Base-by-base conservation (phyloP, 2,329 filamentous ascomycete genomes). In the Chaetothyriales sp. region DNA sequence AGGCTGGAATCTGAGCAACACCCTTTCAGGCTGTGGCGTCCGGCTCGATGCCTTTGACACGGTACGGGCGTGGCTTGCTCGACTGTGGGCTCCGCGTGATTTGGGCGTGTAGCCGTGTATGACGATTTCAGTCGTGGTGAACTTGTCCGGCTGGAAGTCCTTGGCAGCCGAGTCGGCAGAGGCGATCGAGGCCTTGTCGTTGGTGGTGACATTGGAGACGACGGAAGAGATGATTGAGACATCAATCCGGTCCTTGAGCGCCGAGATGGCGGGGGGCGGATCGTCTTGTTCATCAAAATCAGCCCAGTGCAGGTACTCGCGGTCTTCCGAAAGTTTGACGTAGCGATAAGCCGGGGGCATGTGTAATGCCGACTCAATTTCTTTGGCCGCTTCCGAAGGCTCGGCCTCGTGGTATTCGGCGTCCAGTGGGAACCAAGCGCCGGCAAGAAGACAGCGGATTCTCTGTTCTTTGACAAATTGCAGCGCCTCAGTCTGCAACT, bases 391-490 rank as follows among this genome's bases (percentile, higher is more conserved):
- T 49, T 67, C 74, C 2, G 56, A 58, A 33, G 49, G 51, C 19
- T 60, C 54, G 61, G 60, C 70, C 64, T 63, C 68, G 62, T 66
- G 71, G 59, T 69, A 76, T 67, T 67, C 76, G 69, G 65, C 71
- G 66, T 70, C 66, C 46, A 71, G 69, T 2, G 78, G 75, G 59
- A 97, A 98, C 92, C 92, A 98, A 8, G 85, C 82, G 5, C 92
- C 92, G 59, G 87, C 78, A 3, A 97, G 77, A 43, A 98, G 73
- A 64, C 89, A 95, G 50, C 92, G 79, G 55, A 97, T 86, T 40
- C 92, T 82, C 67, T 98, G 92, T 70, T 98, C 92, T 68, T 95
- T 95, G 68, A 97, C 86, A 64, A 98, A 98, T 63, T 95, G 87
- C 50, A 95, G 71, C 9, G 90, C 89, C 67, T 98, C 92, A 62